Percentiles rank a stretch among this genome's conserved stretches.
phyloP scores from a whole-genome alignment of 768 basidiomycete species.

The Baorangia bicolor region DNA sequence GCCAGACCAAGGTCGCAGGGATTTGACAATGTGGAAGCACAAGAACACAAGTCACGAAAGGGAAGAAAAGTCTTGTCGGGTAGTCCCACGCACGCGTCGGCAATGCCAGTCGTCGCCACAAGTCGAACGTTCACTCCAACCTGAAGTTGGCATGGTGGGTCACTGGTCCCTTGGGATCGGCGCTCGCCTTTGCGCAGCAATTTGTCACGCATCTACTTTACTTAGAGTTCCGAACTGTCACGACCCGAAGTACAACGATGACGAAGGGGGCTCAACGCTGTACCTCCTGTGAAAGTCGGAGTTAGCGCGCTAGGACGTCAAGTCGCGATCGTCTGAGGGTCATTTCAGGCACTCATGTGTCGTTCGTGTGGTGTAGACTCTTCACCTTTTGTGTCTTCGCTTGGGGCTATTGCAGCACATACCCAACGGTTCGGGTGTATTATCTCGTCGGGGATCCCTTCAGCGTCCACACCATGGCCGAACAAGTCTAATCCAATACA shows the following conservation, averaged over 20 bases:
- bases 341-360: background rate
- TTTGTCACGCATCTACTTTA: background rate
- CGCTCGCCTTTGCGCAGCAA: background rate
- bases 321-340: background rate
- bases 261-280: background rate
- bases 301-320: background rate
- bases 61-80: background rate
- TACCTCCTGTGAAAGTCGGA: background rate
- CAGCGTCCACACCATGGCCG: background rate
- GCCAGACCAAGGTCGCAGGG: background rate
- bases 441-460: background rate
- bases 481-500: slow-evolving; percentile 1
- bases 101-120: background rate
- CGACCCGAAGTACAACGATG: background rate
- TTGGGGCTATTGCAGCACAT: background rate
- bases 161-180: too few relatives aligned
- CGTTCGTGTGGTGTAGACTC: background rate
- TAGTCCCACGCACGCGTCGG: background rate
- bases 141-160: too few relatives aligned
- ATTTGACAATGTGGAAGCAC: background rate
- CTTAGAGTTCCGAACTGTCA: background rate
- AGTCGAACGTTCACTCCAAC: background rate
- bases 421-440: background rate
- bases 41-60: background rate
- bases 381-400: background rate